These are phyloP conservation scores for Aspergillus piperis DNA, from an alignment of 2,329 filamentous ascomycete genomes.

Conservation along the genomic window DNA sequence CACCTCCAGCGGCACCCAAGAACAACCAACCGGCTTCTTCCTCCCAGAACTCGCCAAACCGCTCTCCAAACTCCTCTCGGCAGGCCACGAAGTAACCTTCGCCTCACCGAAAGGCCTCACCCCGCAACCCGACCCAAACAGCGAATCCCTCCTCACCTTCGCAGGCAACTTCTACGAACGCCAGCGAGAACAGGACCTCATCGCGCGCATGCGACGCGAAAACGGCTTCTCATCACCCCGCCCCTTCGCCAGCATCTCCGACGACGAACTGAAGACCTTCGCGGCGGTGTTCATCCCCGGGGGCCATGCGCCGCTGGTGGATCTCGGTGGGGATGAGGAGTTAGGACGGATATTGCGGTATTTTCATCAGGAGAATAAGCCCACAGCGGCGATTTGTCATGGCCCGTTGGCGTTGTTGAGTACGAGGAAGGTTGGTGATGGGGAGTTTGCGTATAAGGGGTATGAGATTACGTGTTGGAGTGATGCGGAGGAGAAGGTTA, in stretches of 20 bases:
- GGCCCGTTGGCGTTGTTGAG: slow-evolving; percentile 50
- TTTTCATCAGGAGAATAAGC: slow-evolving; percentile 45
- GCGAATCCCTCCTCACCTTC: slow-evolving; percentile 45
- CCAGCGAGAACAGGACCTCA: slow-evolving; percentile 41
- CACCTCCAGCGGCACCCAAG: slow-evolving; percentile 22
- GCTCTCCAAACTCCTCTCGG: slow-evolving; percentile 38
- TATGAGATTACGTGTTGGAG: slow-evolving; percentile 51
- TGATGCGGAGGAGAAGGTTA: slow-evolving; percentile 49
- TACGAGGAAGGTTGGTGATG: slow-evolving; percentile 41
- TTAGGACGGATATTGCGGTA: slow-evolving; percentile 46
- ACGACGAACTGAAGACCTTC: slow-evolving; percentile 43
- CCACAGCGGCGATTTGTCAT: slow-evolving; percentile 51
- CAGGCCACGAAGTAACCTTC: slow-evolving; percentile 48
- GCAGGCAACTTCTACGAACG: slow-evolving; percentile 51
- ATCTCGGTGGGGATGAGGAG: slow-evolving; percentile 46
- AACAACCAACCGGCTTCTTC: slow-evolving; percentile 40
- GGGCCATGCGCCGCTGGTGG: slow-evolving; percentile 48
- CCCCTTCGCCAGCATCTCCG: slow-evolving; percentile 42
- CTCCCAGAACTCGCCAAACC: slow-evolving; percentile 45
- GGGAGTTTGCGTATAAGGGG: slow-evolving; percentile 47
- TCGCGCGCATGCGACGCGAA: slow-evolving; percentile 49
- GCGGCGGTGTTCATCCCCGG: slow-evolving; percentile 49
- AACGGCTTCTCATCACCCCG: slow-evolving; percentile 45
- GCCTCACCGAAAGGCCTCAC: slow-evolving; percentile 48
- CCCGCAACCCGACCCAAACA: slow-evolving; percentile 46